These are phyloP conservation scores for Verticillium albo-atrum DNA, from an alignment of 2,329 filamentous ascomycete genomes.

Conservation along the genomic window DNA sequence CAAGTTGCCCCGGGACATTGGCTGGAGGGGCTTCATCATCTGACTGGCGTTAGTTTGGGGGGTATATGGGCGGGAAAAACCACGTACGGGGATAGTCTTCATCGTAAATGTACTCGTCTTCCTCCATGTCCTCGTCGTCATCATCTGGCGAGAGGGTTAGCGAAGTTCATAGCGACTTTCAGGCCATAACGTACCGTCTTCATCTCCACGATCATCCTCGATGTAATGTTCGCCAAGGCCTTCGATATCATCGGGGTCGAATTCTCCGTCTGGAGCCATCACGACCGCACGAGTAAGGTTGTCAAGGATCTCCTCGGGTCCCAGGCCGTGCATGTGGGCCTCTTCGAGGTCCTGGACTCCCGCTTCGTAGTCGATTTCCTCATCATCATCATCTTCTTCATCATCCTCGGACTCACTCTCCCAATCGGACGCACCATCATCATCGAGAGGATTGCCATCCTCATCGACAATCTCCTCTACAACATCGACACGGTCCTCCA, in stretches of 20 bases:
- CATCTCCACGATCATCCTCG: slow-evolving; percentile 50
- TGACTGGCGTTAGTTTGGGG: slow-evolving; percentile 1
- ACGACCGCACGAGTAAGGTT: slow-evolving; percentile 51
- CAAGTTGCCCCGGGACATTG: slow-evolving; percentile 41
- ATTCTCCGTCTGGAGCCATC: slow-evolving; percentile 41
- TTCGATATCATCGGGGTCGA: slow-evolving; percentile 49
- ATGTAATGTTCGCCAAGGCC: slow-evolving; percentile 48
- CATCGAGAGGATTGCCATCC: slow-evolving; percentile 53
- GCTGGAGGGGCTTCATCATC: slow-evolving; percentile 39
- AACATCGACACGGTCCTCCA: slow-evolving; percentile 43
- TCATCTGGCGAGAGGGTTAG: slow-evolving; percentile 30
- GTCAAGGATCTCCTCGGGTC: slow-evolving; percentile 40
- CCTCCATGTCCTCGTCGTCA: slow-evolving; percentile 66
- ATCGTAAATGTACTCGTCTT: slow-evolving; percentile 60
- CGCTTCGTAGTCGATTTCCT: slow-evolving; percentile 51
- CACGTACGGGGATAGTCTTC: slow-evolving; percentile 53
- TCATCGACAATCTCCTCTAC: slow-evolving; percentile 57
- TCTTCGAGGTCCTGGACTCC: slow-evolving; percentile 50
- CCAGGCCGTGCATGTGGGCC: slow-evolving; percentile 40
- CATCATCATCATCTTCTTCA: slow-evolving; percentile 48
- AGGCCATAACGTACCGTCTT: slow-evolving; percentile 40
- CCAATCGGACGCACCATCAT: slow-evolving; percentile 57
- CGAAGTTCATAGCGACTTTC: neutral
- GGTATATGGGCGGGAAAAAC: neutral
- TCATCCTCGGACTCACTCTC: slow-evolving; percentile 56